Evolutionary conservation across 371 early-diverging fungal species (phyloP).

Genomic region (Actinomortierella ambigua): DNA sequence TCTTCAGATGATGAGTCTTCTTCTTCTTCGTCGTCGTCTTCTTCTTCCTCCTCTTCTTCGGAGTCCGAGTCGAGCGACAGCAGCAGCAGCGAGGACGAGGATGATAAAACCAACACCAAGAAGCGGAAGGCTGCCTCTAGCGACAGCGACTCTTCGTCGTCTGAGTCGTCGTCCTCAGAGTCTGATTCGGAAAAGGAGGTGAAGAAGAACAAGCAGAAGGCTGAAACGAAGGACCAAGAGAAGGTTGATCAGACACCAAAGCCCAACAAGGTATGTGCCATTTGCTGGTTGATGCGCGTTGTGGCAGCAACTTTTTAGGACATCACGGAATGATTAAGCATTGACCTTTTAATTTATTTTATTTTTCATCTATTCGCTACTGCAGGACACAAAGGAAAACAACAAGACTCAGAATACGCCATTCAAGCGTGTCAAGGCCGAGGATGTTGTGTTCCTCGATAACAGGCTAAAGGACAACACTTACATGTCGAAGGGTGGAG

Average conservation of each 20-base stretch:
- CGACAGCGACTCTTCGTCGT: conserved; percentile 16
- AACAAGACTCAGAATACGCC: conserved; percentile 60
- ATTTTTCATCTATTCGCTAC: conserved; percentile 19
- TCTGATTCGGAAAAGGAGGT: conserved; percentile 25
- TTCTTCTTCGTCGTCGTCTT: conserved; percentile 9
- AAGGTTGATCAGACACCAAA: conserved; percentile 4
- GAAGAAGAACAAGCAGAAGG: conserved; percentile 10
- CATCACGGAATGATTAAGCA: neutral
- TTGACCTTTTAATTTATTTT: neutral
- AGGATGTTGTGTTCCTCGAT: conserved; percentile 82
- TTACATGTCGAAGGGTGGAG: conserved; percentile 74
- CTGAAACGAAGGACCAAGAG: conserved; percentile 9
- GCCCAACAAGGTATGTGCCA: too few species aligned
- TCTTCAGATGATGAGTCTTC: conserved; percentile 19
- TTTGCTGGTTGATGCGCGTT: neutral
- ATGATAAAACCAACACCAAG: neutral
- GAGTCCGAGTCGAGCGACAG: conserved; percentile 15
- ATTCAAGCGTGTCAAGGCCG: conserved; percentile 83
- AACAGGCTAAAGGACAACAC: conserved; percentile 86
- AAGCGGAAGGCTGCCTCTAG: conserved; percentile 12
- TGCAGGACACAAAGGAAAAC: conserved; percentile 26
- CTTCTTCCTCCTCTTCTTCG: conserved; percentile 23
- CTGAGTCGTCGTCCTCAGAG: conserved; percentile 7
- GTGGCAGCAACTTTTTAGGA: too few species aligned
- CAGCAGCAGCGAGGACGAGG: conserved; percentile 6